A percentile compares a stretch with the other conserved stretches of the same genome.
Conservation (phyloP, 345 rosid genomes). For the Trapa bicornis region DNA sequence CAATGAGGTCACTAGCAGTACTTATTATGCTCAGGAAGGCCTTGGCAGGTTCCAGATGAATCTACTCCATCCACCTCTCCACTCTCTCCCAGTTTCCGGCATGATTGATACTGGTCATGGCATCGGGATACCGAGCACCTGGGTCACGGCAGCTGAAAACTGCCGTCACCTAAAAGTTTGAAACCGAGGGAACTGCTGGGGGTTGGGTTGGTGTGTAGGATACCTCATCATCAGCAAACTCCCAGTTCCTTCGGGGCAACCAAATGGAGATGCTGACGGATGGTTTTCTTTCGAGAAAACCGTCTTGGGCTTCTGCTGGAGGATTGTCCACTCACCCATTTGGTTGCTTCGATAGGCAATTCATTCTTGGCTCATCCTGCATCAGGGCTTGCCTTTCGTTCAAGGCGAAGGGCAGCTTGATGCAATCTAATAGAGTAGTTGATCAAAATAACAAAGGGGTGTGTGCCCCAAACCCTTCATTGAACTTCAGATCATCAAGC, state of each 20-base stretch:
- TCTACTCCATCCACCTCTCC: constrained; percentile 21
- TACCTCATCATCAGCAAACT: neutral
- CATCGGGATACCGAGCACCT: constrained; percentile 53
- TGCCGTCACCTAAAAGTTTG: constrained; percentile 54
- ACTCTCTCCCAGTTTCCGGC: constrained; percentile 28
- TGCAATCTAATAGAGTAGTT: neutral
- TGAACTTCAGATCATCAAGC: neutral
- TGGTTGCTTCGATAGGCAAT: constrained; percentile 66
- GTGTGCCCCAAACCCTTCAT: neutral
- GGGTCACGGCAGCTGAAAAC: constrained; percentile 52
- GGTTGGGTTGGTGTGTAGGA: neutral
- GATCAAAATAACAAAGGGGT: neutral
- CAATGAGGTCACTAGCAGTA: constrained; percentile 62
- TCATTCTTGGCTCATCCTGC: constrained; percentile 77
- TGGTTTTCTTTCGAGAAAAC: constrained; percentile 1
- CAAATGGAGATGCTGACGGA: constrained; percentile 19
- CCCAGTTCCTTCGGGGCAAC: constrained; percentile 18
- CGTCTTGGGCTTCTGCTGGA: constrained; percentile 7
- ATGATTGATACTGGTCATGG: constrained; percentile 32
- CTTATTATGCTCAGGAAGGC: constrained; percentile 38
- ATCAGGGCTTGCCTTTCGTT: constrained; percentile 15
- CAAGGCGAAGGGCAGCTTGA: neutral
- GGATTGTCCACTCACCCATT: constrained; percentile 20
- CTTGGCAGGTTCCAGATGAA: constrained; percentile 20
- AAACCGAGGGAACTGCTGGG: constrained; percentile 18